These are phyloP conservation scores for Sporothrix inflata DNA, from an alignment of 2,329 filamentous ascomycete species.

Conservation along the genomic window DNA sequence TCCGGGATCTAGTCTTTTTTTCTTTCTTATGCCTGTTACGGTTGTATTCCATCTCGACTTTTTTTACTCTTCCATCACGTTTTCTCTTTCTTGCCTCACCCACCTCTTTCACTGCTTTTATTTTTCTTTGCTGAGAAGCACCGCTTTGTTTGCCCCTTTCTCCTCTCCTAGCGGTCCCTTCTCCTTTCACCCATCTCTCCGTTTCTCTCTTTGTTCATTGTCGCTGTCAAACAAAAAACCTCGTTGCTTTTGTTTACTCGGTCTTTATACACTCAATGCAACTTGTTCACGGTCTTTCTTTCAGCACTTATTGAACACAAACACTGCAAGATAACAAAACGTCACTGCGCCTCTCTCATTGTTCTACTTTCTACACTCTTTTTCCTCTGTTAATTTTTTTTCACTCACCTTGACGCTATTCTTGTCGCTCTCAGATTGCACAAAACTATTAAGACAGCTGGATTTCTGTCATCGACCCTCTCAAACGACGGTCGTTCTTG, in stretches of 20 bases:
- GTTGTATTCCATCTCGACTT: constrained; percentile 30
- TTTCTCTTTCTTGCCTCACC: not conserved
- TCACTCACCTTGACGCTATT: not conserved
- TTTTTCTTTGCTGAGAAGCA: not conserved
- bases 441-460: constrained; percentile 24
- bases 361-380: not conserved
- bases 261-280: not conserved
- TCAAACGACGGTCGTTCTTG: not conserved
- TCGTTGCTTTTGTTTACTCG: not conserved
- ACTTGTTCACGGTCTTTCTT: constrained; percentile 19
- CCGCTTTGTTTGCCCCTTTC: not conserved
- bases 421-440: not conserved
- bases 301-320: constrained; percentile 6
- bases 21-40: constrained; percentile 30
- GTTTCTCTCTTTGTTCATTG: not conserved
- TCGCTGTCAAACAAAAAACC: not conserved
- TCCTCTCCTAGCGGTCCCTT: not conserved
- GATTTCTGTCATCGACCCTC: not conserved
- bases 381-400: not conserved
- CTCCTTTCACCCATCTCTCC: not conserved
- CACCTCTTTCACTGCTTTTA: constrained; percentile 16
- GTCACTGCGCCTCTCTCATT: not conserved
- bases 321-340: not conserved
- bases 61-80: constrained; percentile 29
- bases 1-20: not conserved